Base-by-base conservation (phyloP, 352 stramenopile genomes). In the Phytophthora hybrid region DNA sequence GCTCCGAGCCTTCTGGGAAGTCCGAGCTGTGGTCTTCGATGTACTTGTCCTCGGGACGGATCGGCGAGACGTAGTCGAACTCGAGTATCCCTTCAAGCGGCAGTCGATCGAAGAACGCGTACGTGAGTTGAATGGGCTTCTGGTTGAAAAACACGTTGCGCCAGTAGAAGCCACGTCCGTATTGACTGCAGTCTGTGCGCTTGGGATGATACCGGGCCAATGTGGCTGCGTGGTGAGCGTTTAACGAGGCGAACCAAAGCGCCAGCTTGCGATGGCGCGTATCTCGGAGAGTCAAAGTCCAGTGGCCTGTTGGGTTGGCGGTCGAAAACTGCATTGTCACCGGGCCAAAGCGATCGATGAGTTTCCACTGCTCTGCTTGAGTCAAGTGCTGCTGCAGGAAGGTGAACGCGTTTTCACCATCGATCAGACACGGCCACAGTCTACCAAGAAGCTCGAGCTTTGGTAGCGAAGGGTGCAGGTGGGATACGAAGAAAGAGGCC, bases 171-270 rank as follows among this genome's bases (percentile, higher is more conserved):
- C 73, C 82, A 39, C 80, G 85, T 13, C 83, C 84, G 46, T 82
- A 89, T 52, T 94, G 87, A 49, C 82, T 86, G 51, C 73, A 82
- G 66, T 92, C 85, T 4, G 80, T 88, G 10, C 82, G 83, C 47
- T 84, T 89, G 0, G 82, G 63, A 60, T 89, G 78, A 29, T 76
- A 67, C 23, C 81, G 78, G 0, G 57, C 19, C 2, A 80, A 56
- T 6, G 72, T 31, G 0, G 51, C 51, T 4, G 77, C 78, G 21
- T 92, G 81, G 16, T 76, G 56, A 2, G 77, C 77, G 51, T 92
- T 94, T 19, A 94, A 63, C 14, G 82, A 87, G 9, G 87, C 79
- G 56, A 94, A 92, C 83, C 83, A 91, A 18, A 94, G 59, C 4
- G 83, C 85, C 9, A 94, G 57, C 60, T 92, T 91, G 41, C 87